Percentiles rank a stretch among this genome's conserved stretches.
These are phyloP conservation scores for Raphidocelis subcapitata DNA, from an alignment of 139 green algal species.

Conservation along the genomic window DNA sequence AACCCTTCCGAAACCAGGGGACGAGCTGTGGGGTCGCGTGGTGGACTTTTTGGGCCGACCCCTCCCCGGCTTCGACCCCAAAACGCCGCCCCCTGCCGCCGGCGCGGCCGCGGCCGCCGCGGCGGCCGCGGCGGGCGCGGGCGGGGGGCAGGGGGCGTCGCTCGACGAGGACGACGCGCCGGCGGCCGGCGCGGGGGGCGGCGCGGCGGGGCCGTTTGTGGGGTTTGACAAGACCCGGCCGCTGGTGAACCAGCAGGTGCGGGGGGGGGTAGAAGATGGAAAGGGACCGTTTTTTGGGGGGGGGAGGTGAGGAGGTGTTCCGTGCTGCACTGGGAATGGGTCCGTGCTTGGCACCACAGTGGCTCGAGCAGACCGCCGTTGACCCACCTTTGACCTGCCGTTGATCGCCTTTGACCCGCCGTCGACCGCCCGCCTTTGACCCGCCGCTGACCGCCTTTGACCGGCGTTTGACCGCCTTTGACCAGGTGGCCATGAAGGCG, in stretches of 20 bases:
- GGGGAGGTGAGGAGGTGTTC: no score
- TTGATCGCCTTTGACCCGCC: no score
- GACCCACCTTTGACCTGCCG: no score
- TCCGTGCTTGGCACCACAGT: no score
- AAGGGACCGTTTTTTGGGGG: no score
- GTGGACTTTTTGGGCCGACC: constrained; percentile 65
- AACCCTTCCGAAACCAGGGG: constrained; percentile 5
- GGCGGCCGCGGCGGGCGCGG: neutral
- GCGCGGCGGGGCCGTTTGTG: constrained; percentile 2
- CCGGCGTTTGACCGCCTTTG: no score
- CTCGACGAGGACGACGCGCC: constrained; percentile 13
- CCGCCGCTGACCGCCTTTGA: no score
- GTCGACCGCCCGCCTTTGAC: no score
- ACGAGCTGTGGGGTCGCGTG: constrained; percentile 46
- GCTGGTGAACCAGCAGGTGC: constrained; percentile 62
- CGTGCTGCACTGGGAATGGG: no score
- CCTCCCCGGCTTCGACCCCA: constrained; percentile 18
- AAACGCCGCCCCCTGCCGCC: neutral
- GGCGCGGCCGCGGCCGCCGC: neutral
- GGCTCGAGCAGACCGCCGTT: no score
- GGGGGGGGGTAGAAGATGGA: no score
- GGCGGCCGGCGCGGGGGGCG: neutral
- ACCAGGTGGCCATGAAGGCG: constrained; percentile 72
- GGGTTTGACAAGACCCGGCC: constrained; percentile 44
- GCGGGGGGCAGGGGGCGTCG: neutral